Conservation (phyloP, 2,329 filamentous ascomycete species). For the Trichoderma sp. region DNA sequence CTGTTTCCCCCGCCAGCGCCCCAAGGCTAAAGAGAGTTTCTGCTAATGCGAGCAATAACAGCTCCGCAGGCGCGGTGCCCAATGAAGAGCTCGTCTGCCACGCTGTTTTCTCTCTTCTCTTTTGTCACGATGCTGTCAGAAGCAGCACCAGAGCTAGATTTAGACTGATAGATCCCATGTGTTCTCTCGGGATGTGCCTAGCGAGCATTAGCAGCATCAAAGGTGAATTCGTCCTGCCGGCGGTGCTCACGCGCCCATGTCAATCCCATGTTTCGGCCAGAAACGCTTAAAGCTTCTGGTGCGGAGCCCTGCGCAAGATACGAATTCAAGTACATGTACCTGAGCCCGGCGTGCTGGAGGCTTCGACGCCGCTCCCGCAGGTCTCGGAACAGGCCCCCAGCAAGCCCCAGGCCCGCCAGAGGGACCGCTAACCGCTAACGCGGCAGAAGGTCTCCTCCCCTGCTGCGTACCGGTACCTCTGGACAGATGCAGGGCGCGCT, state of each 20-base stretch:
- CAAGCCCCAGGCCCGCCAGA: neutral
- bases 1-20: neutral
- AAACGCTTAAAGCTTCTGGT: neutral
- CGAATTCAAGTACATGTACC: neutral
- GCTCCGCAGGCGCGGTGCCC: neutral
- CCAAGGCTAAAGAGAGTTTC: neutral
- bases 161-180: neutral
- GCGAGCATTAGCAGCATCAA: neutral
- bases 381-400: neutral
- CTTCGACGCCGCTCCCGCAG: neutral
- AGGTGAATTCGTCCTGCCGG: neutral
- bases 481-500: neutral
- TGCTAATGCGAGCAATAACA: neutral
- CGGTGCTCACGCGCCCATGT: neutral
- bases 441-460: neutral
- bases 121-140: neutral
- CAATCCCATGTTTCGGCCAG: neutral
- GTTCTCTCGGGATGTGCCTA: neutral
- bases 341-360: neutral
- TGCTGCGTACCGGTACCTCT: slow-evolving; percentile 1
- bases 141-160: neutral
- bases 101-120: neutral
- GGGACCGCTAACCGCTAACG: neutral
- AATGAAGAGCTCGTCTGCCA: neutral
- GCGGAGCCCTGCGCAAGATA: neutral